Conservation (phyloP, 768 basidiomycete genomes). For the Hericium erinaceus region DNA sequence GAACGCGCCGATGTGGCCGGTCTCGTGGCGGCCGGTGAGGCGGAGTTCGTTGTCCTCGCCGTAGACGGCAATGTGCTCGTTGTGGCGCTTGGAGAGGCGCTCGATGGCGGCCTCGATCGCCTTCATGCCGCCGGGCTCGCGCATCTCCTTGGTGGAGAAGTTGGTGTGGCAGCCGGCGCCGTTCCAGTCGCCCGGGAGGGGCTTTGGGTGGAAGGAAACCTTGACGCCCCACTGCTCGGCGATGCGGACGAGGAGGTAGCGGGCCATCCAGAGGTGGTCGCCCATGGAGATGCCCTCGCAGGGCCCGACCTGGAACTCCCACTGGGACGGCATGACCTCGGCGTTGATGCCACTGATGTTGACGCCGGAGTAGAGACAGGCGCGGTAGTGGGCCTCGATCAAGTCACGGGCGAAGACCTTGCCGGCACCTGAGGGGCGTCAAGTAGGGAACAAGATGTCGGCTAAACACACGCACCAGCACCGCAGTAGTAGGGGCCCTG, state of each 20-base stretch:
- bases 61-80: constrained; percentile 95
- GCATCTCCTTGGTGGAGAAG: constrained; percentile 92
- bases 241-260: constrained; percentile 90
- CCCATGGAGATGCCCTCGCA: constrained; percentile 98
- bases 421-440: constrained; percentile 60
- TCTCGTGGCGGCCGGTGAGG: constrained; percentile 95
- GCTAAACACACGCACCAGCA: constrained; percentile 60
- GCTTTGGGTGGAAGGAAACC: constrained; percentile 99
- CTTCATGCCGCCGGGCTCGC: constrained; percentile 90
- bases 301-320: constrained; percentile 99
- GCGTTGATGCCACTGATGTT: constrained; percentile 99
- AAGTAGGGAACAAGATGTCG: neutral
- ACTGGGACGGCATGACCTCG: constrained; percentile 99
- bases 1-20: constrained; percentile 86
- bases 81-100: constrained; percentile 84
- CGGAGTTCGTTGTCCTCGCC: constrained; percentile 97
- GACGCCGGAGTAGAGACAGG: constrained; percentile 89
- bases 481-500: constrained; percentile 99
- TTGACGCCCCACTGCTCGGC: constrained; percentile 97
- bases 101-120: constrained; percentile 86
- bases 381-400: constrained; percentile 98
- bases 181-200: constrained; percentile 96
- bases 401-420: constrained; percentile 98
- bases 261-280: constrained; percentile 99
- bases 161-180: constrained; percentile 99